Percentiles rank a stretch among this genome's conserved stretches.
Evolutionary conservation across 106 monocot genomes (phyloP).

Genomic region (Dioscorea zingiberensis): DNA sequence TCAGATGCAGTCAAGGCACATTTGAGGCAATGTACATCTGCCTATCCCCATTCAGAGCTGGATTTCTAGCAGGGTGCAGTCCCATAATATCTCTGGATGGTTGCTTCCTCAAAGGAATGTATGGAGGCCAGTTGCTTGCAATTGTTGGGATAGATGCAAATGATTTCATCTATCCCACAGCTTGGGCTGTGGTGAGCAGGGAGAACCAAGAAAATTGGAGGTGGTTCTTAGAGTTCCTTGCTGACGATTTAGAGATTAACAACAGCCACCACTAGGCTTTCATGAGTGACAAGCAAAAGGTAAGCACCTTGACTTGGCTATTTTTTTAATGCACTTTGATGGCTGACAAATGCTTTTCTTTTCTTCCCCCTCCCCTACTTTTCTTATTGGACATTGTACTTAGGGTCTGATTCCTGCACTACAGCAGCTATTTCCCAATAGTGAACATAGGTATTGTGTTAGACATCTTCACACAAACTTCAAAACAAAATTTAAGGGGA

Average conservation of each 20-base stretch:
- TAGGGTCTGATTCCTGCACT: neutral
- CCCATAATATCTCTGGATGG: neutral
- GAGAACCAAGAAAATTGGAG: neutral
- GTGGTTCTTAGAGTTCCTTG: neutral
- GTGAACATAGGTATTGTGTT: neutral
- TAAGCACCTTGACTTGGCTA: too few species aligned
- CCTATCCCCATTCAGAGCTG: neutral
- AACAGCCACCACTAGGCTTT: neutral
- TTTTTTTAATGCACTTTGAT: too few species aligned
- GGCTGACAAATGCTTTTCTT: too few species aligned
- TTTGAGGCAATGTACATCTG: neutral
- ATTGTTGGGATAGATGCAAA: too few species aligned
- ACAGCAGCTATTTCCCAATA: neutral
- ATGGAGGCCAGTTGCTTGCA: neutral
- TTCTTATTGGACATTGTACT: too few species aligned
- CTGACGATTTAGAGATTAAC: neutral
- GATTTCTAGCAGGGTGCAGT: neutral
- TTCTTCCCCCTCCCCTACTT: too few species aligned
- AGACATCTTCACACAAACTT: neutral
- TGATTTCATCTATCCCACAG: neutral
- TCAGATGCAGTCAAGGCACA: too few species aligned
- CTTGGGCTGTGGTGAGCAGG: neutral
- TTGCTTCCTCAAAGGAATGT: neutral
- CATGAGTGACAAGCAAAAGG: neutral
- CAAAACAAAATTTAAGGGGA: neutral